A percentile compares a stretch with the other conserved stretches of the same genome.
phyloP scores from a whole-genome alignment of 768 basidiomycete species.

The Suillus discolor region DNA sequence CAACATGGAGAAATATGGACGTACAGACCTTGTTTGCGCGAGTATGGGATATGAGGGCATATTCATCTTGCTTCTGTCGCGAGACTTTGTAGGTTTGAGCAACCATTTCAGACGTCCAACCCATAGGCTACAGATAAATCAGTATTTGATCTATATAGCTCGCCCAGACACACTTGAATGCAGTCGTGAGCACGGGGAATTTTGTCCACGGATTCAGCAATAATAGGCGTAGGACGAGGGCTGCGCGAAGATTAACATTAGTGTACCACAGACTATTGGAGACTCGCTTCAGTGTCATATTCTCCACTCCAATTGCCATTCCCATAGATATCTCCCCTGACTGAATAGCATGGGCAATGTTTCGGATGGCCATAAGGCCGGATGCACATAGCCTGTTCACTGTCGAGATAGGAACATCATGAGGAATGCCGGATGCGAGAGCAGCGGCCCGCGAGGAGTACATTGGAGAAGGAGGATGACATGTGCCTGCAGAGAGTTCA shows the following conservation, averaged over 20 bases:
- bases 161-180: constrained; percentile 52
- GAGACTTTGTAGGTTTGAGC: constrained; percentile 78
- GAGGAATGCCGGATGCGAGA: constrained; percentile 86
- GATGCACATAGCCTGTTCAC: constrained; percentile 95
- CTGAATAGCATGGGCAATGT: constrained; percentile 85
- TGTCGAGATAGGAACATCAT: constrained; percentile 83
- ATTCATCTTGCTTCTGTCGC: constrained; percentile 85
- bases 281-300: constrained; percentile 77
- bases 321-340: constrained; percentile 85
- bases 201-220: constrained; percentile 58
- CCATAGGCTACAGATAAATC: constrained; percentile 70
- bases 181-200: constrained; percentile 73
- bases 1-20: constrained; percentile 4
- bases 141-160: neutral
- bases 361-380: constrained; percentile 91
- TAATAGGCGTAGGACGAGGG: constrained; percentile 72
- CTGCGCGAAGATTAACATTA: constrained; percentile 36
- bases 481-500: constrained; percentile 56
- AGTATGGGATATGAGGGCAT: constrained; percentile 85
- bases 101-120: constrained; percentile 94
- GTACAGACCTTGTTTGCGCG: constrained; percentile 64
- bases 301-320: constrained; percentile 81
- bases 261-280: constrained; percentile 5
- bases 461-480: constrained; percentile 79
- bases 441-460: constrained; percentile 87